Base-by-base conservation (phyloP, 169 alveolate genomes). In the Eimeria sp. region DNA sequence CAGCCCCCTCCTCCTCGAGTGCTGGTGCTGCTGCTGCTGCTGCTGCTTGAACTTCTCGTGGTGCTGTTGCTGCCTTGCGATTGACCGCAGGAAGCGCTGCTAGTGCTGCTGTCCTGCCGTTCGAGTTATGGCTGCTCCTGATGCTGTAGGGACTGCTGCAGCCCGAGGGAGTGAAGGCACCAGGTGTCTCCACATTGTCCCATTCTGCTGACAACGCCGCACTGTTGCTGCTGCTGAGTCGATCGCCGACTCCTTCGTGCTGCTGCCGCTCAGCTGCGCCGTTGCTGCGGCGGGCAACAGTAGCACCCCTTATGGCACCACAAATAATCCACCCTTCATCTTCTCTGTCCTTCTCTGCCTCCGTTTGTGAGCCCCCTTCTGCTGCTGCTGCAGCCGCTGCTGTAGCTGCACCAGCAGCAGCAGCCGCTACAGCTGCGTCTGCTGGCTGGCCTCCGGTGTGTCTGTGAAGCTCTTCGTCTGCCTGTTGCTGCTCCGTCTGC, bases 251-350 rank as follows among this genome's bases (percentile, higher is more conserved):
- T 43, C 25, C 27, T 75, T 16, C 67, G 22, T 47, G 70, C 89
- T 20, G 89, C 61, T 54, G 61, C 61, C 2, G 61, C 61, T 54
- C 20, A 54, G 61, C 61, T 54, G 61, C 1, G 61, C 61, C 61
- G 10, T 54, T 54, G n/a, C 57, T 78, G 89, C 89, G 40, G 89
- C 57, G 22, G 40, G 47, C 43, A n/a, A 43, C 40, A 18, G 82
- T 43, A 13, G 82, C 18, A n/a, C 16, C 22, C 82, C n/a, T 18
- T 9, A 45, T 6, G 47, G 84, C 22, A 5, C 51, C 89, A 27
- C 89, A 78, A 43, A 45, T 13, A 14, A 78, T 65, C 89, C 89
- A 78, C 0, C 65, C 89, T 20, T 78, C 89, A 6, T 78, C 89
- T 18, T 47, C 89, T 14, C 14, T 45, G 22, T 49, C 89, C 13